These are phyloP conservation scores for Cantharellus cinnabarinus DNA, from an alignment of 768 basidiomycete genomes.

Conservation along the genomic window DNA sequence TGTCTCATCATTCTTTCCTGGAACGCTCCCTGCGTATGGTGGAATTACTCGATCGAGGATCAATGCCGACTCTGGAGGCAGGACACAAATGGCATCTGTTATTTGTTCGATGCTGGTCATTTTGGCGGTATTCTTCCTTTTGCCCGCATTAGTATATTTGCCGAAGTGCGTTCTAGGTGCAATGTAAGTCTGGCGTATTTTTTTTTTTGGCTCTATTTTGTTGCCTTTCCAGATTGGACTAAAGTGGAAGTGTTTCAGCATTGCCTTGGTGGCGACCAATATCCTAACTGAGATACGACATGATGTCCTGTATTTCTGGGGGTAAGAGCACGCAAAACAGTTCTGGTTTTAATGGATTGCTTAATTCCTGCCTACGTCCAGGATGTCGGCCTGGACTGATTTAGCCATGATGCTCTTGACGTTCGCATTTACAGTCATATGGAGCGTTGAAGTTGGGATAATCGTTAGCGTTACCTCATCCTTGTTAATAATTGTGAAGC, in stretches of 20 bases:
- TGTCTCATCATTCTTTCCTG: constrained; percentile 58
- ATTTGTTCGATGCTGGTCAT: constrained; percentile 56
- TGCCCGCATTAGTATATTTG: constrained; percentile 67
- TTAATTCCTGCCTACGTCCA: constrained; percentile 12
- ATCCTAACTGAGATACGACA: constrained; percentile 74
- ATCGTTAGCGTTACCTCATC: constrained; percentile 77
- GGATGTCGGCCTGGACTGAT: constrained; percentile 88
- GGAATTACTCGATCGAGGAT: constrained; percentile 84
- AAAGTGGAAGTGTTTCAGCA: constrained; percentile 24
- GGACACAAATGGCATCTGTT: constrained; percentile 76
- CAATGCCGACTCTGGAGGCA: constrained; percentile 72
- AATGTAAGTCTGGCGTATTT: constrained; percentile 32
- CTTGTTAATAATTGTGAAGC: constrained; percentile 70
- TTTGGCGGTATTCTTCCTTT: constrained; percentile 71
- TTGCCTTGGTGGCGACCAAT: constrained; percentile 66
- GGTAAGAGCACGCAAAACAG: constrained; percentile 22
- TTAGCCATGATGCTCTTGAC: constrained; percentile 72
- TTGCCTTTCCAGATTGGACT: not conserved
- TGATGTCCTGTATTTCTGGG: constrained; percentile 70
- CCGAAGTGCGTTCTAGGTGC: constrained; percentile 83
- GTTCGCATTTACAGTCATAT: constrained; percentile 69
- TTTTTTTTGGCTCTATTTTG: constrained; percentile 9
- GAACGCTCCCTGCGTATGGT: constrained; percentile 81
- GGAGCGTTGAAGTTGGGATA: constrained; percentile 84
- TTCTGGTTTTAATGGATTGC: not conserved